These are phyloP conservation scores for Penstemon davidsonii DNA, from an alignment of 257 asterid species.

Conservation along the genomic window DNA sequence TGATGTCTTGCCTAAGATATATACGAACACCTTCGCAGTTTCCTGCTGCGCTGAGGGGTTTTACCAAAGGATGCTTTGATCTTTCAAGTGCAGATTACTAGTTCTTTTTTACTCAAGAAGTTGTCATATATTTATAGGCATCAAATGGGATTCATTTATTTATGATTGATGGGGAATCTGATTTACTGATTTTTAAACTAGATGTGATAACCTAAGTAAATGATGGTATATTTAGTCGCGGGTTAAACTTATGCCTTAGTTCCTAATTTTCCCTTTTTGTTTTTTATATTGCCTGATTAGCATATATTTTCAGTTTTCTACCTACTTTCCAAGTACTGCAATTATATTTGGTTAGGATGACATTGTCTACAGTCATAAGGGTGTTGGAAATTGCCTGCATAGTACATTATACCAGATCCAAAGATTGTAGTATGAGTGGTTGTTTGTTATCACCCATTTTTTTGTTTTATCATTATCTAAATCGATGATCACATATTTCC, in stretches of 20 bases:
- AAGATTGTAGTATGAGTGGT: slow-evolving; percentile 2
- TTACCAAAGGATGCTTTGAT: not conserved
- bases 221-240: too few species aligned
- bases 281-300: not conserved
- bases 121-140: too few species aligned
- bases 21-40: not conserved
- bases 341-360: not conserved
- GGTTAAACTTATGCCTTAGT: too few species aligned
- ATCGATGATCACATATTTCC: not conserved
- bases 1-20: not conserved
- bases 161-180: too few species aligned
- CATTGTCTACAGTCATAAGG: not conserved
- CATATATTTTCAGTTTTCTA: not conserved
- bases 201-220: too few species aligned
- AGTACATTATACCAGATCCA: not conserved
- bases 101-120: too few species aligned
- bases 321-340: not conserved
- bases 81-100: too few species aligned
- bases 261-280: not conserved
- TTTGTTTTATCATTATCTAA: not conserved
- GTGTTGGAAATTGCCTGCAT: too few species aligned
- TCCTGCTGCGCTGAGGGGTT: not conserved
- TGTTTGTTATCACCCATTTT: not conserved
- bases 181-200: too few species aligned
- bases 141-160: too few species aligned